Evolutionary conservation across 352 stramenopile species (phyloP), one percentile per base, ranked within the genome.

Genomic region (Aphanomyces stellatus): DNA sequence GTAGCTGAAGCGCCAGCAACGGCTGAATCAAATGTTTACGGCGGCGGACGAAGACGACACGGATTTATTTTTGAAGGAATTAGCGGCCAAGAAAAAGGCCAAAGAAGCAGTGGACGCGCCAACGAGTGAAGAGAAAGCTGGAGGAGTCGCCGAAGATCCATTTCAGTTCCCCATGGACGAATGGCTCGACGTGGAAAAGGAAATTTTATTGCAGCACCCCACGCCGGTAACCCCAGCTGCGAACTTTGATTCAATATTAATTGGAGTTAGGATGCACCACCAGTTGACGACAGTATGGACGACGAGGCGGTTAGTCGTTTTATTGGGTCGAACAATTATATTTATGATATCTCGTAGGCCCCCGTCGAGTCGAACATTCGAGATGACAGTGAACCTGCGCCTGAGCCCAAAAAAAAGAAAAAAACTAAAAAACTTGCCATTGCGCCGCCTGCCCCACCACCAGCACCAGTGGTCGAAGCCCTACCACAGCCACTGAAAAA

Each of bases 141-240:
- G 22, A 22, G n/a, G n/a, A n/a, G 5, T 3, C 11, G 28, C 17
- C 24, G 28, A 13, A 8, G 60, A 67, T 67, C 60, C 60, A n/a
- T 67, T 67, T 42, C 28, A 49, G 25, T 67, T 67, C 34, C 60
- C 60, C 2, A 59, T 67, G 60, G 60, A 67, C 27, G 60, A 56
- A 22, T 67, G 60, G 60, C 37, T 49, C n/a, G 60, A 67, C 17
- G 60, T 67, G n/a, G 60, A 67, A 25, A 13, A 49, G 19, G 8
- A 67, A 22, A 57, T 67, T 19, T 46, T 67, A 25, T 56, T 51
- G 15, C 13, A 37, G 59, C 59, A 1, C n/a, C 17, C 13, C 7
- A 15, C 42, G 10, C 22, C 51, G 51, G 10, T 37, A 37, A n/a
- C n/a, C n/a, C n/a, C n/a, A n/a, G n/a, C n/a, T n/a, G n/a, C n/a